These are phyloP conservation scores for Aegilops speltoides DNA, from an alignment of 176 grass and related monocot species.

Conservation along the genomic window DNA sequence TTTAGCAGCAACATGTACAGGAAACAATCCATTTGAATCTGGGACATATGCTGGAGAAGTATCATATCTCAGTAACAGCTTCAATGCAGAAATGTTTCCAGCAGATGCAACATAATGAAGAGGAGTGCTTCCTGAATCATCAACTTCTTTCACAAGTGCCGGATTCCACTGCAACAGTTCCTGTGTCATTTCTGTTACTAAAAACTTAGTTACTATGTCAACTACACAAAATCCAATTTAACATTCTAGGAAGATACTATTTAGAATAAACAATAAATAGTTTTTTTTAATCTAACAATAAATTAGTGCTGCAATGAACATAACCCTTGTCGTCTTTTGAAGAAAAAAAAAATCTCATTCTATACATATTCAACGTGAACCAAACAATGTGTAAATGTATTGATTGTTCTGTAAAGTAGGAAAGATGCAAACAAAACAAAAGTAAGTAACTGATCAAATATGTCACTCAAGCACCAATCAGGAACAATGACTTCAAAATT, in stretches of 20 bases:
- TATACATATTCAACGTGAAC: not conserved
- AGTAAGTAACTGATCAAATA: slow-evolving; percentile 5
- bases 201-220: slow-evolving; percentile 43
- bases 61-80: slow-evolving; percentile 46
- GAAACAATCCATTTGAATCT: slow-evolving; percentile 56
- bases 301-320: not conserved
- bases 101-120: slow-evolving; percentile 72
- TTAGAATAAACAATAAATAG: not conserved
- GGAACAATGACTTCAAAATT: not conserved
- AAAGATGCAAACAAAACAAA: not conserved
- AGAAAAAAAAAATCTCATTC: not conserved
- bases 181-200: slow-evolving; percentile 53
- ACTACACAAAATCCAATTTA: not conserved
- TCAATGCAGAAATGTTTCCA: slow-evolving; percentile 38
- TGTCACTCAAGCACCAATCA: not conserved
- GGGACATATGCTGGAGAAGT: slow-evolving; percentile 41
- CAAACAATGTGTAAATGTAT: not conserved
- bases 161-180: slow-evolving; percentile 49
- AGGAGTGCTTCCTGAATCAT: slow-evolving; percentile 52
- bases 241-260: not conserved
- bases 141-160: slow-evolving; percentile 40
- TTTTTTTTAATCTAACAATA: too few species aligned
- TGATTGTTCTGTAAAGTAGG: not conserved
- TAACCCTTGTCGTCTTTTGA: not conserved
- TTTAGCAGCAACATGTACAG: slow-evolving; percentile 70